These are phyloP conservation scores for Aphanocladium album DNA, from an alignment of 2,329 filamentous ascomycete species.

Conservation along the genomic window DNA sequence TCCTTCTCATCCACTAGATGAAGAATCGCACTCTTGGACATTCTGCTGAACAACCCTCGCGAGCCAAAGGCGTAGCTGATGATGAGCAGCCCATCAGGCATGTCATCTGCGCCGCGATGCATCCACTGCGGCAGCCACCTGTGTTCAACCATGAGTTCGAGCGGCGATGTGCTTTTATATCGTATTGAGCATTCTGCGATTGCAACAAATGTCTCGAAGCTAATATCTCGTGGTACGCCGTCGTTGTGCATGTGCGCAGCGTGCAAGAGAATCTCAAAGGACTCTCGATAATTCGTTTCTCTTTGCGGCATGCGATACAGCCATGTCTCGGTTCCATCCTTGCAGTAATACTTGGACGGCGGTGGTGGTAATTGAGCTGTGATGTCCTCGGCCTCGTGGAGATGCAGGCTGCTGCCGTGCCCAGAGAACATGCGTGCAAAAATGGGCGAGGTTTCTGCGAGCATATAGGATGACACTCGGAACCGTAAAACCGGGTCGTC, in stretches of 20 bases:
- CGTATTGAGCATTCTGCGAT: slow-evolving; percentile 46
- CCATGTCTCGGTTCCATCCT: slow-evolving; percentile 39
- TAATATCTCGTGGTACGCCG: slow-evolving; percentile 40
- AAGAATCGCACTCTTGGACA: slow-evolving; percentile 45
- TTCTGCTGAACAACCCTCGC: slow-evolving; percentile 42
- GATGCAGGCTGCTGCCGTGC: slow-evolving; percentile 23
- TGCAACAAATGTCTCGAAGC: slow-evolving; percentile 46
- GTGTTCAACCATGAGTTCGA: slow-evolving; percentile 46
- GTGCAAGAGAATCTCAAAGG: slow-evolving; percentile 43
- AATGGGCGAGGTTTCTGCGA: slow-evolving; percentile 47
- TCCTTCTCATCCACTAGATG: slow-evolving; percentile 40
- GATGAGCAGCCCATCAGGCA: slow-evolving; percentile 44
- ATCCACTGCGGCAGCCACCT: slow-evolving; percentile 49
- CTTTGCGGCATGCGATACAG: slow-evolving; percentile 50
- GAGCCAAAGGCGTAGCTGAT: slow-evolving; percentile 51
- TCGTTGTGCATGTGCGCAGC: slow-evolving; percentile 48
- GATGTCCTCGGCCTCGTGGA: slow-evolving; percentile 35
- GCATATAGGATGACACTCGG: slow-evolving; percentile 45
- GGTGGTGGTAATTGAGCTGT: slow-evolving; percentile 30
- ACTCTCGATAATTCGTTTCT: slow-evolving; percentile 37
- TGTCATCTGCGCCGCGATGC: slow-evolving; percentile 41
- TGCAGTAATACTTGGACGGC: slow-evolving; percentile 32
- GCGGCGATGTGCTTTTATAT: slow-evolving; percentile 47
- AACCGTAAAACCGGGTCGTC: slow-evolving; percentile 41
- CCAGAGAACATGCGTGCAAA: slow-evolving; percentile 44